Evolutionary conservation across 1,284 basidiomycete species (phyloP).

Genomic region (Rhodotorula mucilaginosa): DNA sequence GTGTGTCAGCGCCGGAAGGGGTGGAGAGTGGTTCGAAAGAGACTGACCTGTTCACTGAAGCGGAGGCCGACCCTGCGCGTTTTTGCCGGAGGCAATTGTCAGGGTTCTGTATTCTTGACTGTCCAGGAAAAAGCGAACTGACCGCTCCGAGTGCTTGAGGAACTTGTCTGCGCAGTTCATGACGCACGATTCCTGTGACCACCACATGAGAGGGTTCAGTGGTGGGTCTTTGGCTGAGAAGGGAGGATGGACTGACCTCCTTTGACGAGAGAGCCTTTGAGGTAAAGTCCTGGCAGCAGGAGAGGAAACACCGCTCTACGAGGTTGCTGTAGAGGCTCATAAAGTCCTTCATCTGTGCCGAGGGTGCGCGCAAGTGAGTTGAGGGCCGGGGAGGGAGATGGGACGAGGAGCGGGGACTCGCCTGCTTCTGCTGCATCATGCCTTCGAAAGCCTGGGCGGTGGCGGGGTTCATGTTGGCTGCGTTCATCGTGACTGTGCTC

Average conservation of each 20-base stretch:
- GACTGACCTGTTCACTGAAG: constrained; percentile 15
- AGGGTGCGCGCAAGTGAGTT: neutral
- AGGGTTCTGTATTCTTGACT: neutral
- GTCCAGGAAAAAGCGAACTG: neutral
- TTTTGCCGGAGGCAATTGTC: neutral
- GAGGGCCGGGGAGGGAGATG: no score
- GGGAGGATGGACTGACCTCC: constrained; percentile 63
- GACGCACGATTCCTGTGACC: constrained; percentile 56
- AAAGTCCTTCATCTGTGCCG: constrained; percentile 93
- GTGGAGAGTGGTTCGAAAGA: no score
- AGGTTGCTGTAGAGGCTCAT: constrained; percentile 92
- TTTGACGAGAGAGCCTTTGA: constrained; percentile 88
- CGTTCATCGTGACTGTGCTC: constrained; percentile 39
- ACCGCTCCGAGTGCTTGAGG: constrained; percentile 84
- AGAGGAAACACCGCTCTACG: constrained; percentile 91
- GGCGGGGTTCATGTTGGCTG: constrained; percentile 43
- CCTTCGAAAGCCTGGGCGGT: constrained; percentile 43
- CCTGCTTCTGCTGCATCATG: constrained; percentile 92
- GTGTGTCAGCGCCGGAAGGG: neutral
- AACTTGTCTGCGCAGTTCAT: constrained; percentile 81
- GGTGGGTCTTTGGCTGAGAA: neutral
- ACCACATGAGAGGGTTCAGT: no score
- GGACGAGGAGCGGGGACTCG: constrained; percentile 45
- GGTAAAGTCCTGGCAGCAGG: constrained; percentile 95
- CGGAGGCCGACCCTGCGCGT: constrained; percentile 21